phyloP scores from a whole-genome alignment of 2,329 filamentous ascomycete species.

The Arthrinium puccinioides region DNA sequence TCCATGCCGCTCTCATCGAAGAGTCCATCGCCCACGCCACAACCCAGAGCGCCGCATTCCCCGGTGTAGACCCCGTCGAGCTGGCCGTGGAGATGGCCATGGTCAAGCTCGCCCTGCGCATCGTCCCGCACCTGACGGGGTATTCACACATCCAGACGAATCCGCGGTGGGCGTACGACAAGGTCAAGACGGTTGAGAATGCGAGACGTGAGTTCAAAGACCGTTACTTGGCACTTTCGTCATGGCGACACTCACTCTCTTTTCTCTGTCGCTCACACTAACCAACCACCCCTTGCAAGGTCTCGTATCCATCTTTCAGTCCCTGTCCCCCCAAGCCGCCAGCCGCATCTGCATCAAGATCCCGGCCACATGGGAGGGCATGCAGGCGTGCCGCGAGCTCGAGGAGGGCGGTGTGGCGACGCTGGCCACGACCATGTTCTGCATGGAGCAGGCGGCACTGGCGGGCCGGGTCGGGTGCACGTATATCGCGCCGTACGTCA shows the following conservation, averaged over 20 bases:
- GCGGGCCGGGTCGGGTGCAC: constrained; percentile 50
- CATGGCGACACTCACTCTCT: too few species aligned
- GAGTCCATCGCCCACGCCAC: constrained; percentile 26
- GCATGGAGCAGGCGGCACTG: constrained; percentile 35
- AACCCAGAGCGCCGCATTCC: constrained; percentile 22
- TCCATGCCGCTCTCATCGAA: constrained; percentile 28
- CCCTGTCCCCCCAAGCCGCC: constrained; percentile 32
- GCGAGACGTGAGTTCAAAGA: constrained; percentile 41
- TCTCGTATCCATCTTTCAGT: constrained; percentile 39
- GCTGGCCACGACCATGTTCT: constrained; percentile 56
- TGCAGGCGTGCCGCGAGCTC: constrained; percentile 49
- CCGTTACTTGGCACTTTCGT: too few species aligned
- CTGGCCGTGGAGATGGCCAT: constrained; percentile 52
- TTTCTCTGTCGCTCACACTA: too few species aligned
- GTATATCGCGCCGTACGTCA: constrained; percentile 60
- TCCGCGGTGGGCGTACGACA: constrained; percentile 45
- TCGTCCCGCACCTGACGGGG: constrained; percentile 41
- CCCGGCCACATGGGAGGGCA: constrained; percentile 55
- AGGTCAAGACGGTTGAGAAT: constrained; percentile 39
- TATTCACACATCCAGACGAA: constrained; percentile 55
- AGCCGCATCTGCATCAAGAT: constrained; percentile 56
- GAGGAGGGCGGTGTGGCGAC: constrained; percentile 48
- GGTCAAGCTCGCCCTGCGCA: constrained; percentile 45
- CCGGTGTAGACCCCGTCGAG: constrained; percentile 31
- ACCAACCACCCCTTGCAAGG: constrained; percentile 26